Evolutionary conservation across 805 yeast species (phyloP).

Genomic region (Saccharomycopsis capsularis): DNA sequence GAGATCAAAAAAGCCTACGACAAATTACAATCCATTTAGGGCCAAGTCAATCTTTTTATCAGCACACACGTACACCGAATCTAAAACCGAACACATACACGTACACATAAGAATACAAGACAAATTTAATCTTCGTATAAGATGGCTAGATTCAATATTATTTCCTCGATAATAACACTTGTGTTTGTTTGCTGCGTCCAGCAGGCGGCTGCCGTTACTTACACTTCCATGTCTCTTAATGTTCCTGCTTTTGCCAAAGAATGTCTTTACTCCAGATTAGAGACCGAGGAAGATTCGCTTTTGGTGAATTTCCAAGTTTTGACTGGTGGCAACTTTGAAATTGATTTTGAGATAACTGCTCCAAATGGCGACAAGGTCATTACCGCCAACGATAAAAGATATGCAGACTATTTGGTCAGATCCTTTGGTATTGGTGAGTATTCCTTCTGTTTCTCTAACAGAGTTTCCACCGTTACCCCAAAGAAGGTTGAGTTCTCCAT

Average conservation of each 20-base stretch:
- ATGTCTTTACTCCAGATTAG: constrained; percentile 35
- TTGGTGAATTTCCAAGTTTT: constrained; percentile 34
- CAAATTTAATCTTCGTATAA: not conserved
- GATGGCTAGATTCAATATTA: not conserved
- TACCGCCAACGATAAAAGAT: constrained; percentile 50
- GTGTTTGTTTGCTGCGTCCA: not conserved
- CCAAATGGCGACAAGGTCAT: constrained; percentile 46
- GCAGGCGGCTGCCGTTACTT: constrained; percentile 21
- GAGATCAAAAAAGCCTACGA: too few relatives aligned
- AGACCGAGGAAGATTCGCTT: constrained; percentile 31
- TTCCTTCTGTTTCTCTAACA: constrained; percentile 59
- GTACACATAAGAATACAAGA: too few relatives aligned
- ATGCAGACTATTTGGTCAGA: constrained; percentile 53
- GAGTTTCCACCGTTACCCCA: constrained; percentile 53
- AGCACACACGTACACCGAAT: too few relatives aligned
- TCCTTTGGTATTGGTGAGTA: constrained; percentile 57
- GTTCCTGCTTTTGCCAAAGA: constrained; percentile 39
- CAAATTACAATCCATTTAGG: too few relatives aligned
- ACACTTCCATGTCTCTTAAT: constrained; percentile 32
- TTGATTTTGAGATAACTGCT: constrained; percentile 52
- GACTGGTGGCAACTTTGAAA: constrained; percentile 62
- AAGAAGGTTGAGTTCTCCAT: constrained; percentile 60
- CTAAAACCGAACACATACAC: too few relatives aligned
- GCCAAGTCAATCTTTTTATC: too few relatives aligned
- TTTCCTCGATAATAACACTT: not conserved